Evolutionary conservation across 2,329 filamentous ascomycete genomes (phyloP).

Genomic region (Juglanconis juglandina): DNA sequence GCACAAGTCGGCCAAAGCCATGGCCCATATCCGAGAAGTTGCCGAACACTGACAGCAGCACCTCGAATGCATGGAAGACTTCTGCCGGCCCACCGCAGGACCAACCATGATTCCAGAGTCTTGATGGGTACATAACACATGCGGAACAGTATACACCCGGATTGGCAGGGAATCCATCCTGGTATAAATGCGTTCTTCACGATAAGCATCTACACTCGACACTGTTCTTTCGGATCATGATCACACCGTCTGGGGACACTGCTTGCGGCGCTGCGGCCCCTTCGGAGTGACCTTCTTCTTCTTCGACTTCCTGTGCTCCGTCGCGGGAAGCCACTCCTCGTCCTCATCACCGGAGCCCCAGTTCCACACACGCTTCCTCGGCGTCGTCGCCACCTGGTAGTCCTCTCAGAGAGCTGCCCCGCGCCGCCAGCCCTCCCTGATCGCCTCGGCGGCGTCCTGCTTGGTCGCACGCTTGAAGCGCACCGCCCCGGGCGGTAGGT

Average conservation of each 20-base stretch:
- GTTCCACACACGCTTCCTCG: no score
- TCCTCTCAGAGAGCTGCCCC: no score
- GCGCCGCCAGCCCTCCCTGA: conserved; percentile 8
- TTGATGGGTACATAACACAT: neutral
- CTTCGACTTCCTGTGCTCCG: neutral
- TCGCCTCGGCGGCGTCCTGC: neutral
- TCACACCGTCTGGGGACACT: neutral
- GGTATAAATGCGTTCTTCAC: neutral
- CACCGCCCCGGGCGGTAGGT: neutral
- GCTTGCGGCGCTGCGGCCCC: neutral
- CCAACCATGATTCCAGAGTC: neutral
- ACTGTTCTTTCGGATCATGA: neutral
- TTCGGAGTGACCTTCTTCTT: no score
- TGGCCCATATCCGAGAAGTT: neutral
- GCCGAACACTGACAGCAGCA: neutral
- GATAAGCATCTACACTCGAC: no score
- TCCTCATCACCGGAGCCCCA: neutral
- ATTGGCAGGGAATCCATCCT: neutral
- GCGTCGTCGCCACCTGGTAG: neutral
- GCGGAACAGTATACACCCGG: no score
- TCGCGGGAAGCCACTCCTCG: neutral
- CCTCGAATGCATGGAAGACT: no score
- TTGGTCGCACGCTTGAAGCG: neutral
- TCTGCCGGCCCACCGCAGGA: neutral
- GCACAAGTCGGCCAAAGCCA: neutral